Evolutionary conservation across 2,329 filamentous ascomycete genomes (phyloP), one percentile per base, ranked within the genome.

Genomic region (Phoma sp.): DNA sequence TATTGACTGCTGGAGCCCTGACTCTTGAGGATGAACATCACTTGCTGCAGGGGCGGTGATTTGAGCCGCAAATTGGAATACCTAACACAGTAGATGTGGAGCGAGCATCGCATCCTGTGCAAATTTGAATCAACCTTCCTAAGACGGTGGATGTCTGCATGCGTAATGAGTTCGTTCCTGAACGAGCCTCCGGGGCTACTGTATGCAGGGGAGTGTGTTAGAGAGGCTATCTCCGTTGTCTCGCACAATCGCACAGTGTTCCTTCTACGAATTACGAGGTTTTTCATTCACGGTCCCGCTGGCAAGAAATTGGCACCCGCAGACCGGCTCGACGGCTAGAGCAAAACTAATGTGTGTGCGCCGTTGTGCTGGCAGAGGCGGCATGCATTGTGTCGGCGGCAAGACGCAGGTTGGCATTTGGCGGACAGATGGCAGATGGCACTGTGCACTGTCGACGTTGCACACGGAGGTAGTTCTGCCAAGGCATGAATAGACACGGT

Each of bases 341-440:
- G 42, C 12, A 5, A 14, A 15, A 2, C 14, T 15, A 30, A 12
- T 28, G 25, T 29, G 32, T 50, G 46, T 46, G 40, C 45, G 40
- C 39, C 37, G 36, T 42, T 42, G 49, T 42, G 33, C 43, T 38
- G 38, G 38, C 33, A 36, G 20, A 48, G 51, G 39, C 32, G 43
- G 38, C 33, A 12, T 45, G 51, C 51, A 43, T 53, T 47, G 43
- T 48, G 51, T 54, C n/a, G 33, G 45, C 51, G 45, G 51, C 38
- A 43, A 34, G 45, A 20, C 29, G 38, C 33, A 45, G 17, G 30
- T 49, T 49, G 45, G 46, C 46, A 49, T 45, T 48, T 50, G 39
- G 39, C 42, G 30, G 40, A 46, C 36, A 46, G 20, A 18, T 45
- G 33, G 11, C 49, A 40, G 39, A 34, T 37, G 38, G 32, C 17